A percentile compares a stretch with the other conserved stretches of the same genome.
phyloP scores from a whole-genome alignment of 2,329 filamentous ascomycete species.

The Leptographium galeiforme region DNA sequence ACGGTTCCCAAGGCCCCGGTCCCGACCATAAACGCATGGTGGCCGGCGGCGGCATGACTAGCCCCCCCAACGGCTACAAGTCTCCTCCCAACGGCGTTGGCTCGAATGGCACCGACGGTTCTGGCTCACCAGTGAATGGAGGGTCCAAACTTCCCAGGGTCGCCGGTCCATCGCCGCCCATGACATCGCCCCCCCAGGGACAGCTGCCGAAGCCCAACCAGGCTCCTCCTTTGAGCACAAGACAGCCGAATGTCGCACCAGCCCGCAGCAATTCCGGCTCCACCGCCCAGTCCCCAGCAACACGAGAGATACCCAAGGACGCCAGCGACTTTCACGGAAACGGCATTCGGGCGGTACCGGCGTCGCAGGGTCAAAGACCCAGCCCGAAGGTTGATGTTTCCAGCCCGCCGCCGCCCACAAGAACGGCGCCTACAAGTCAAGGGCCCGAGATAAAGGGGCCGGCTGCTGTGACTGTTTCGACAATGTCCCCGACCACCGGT shows the following conservation, averaged over 20 bases:
- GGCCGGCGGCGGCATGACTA: conserved; percentile 21
- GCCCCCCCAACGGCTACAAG: conserved; percentile 27
- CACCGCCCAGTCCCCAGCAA: conserved; percentile 26
- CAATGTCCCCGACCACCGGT: conserved; percentile 10
- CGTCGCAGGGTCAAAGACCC: conserved; percentile 9
- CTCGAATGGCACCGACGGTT: conserved; percentile 18
- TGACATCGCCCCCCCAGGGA: conserved; percentile 41
- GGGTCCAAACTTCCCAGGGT: conserved; percentile 27
- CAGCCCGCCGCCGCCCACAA: background rate
- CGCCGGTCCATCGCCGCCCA: conserved; percentile 22
- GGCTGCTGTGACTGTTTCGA: background rate
- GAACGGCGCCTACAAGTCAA: background rate
- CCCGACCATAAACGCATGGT: conserved; percentile 33
- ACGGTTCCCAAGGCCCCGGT: conserved; percentile 35
- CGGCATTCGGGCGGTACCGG: conserved; percentile 25
- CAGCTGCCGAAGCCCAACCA: conserved; percentile 36
- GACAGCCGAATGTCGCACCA: conserved; percentile 32
- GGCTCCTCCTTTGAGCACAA: conserved; percentile 23
- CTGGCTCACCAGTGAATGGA: conserved; percentile 13
- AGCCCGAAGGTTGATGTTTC: background rate
- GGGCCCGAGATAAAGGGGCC: background rate
- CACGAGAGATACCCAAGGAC: conserved; percentile 25
- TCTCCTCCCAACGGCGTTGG: conserved; percentile 26
- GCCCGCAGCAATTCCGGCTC: conserved; percentile 14
- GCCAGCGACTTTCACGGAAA: conserved; percentile 36